A percentile compares a stretch with the other conserved stretches of the same genome.
phyloP scores from a whole-genome alignment of 2,329 filamentous ascomycete genomes.

The Cordyceps cicadae region DNA sequence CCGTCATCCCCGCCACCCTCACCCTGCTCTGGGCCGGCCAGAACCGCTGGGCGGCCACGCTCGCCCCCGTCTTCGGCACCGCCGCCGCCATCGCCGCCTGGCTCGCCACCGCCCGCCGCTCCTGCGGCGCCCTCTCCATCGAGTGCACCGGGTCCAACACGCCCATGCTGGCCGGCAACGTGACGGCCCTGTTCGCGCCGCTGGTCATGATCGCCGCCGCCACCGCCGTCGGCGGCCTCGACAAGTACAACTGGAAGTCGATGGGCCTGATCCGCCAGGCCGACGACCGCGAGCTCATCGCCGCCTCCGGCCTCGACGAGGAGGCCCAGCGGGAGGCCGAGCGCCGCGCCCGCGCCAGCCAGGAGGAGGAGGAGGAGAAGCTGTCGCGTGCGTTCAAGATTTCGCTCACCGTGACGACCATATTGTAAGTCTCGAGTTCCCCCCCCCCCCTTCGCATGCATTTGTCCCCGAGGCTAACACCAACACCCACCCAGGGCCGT shows the following conservation, averaged over 20 bases:
- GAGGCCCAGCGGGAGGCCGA: constrained; percentile 18
- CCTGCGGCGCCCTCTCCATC: constrained; percentile 62
- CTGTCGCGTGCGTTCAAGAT: constrained; percentile 46
- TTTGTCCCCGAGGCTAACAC: neutral
- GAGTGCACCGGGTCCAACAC: constrained; percentile 71
- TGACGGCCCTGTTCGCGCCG: constrained; percentile 66
- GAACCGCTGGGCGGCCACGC: constrained; percentile 61
- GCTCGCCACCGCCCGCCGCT: constrained; percentile 64
- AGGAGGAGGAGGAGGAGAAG: constrained; percentile 39
- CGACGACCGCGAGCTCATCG: constrained; percentile 67
- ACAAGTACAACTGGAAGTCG: constrained; percentile 78
- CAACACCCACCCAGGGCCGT: constrained; percentile 39
- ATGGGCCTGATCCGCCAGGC: constrained; percentile 73
- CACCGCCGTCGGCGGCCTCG: constrained; percentile 49
- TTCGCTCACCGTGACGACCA: constrained; percentile 27
- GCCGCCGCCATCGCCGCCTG: constrained; percentile 61
- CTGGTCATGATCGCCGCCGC: constrained; percentile 62
- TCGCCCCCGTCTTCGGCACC: constrained; percentile 60
- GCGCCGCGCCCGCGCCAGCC: constrained; percentile 8
- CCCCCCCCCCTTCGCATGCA: too few species aligned
- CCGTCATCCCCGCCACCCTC: constrained; percentile 73
- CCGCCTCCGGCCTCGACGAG: constrained; percentile 43
- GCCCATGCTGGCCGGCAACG: constrained; percentile 81
- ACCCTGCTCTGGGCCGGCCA: constrained; percentile 76
- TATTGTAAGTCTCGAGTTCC: constrained; percentile 19